Evolutionary conservation across 108 stramenopile genomes (phyloP).

Genomic region (Aureococcus anophagefferens): DNA sequence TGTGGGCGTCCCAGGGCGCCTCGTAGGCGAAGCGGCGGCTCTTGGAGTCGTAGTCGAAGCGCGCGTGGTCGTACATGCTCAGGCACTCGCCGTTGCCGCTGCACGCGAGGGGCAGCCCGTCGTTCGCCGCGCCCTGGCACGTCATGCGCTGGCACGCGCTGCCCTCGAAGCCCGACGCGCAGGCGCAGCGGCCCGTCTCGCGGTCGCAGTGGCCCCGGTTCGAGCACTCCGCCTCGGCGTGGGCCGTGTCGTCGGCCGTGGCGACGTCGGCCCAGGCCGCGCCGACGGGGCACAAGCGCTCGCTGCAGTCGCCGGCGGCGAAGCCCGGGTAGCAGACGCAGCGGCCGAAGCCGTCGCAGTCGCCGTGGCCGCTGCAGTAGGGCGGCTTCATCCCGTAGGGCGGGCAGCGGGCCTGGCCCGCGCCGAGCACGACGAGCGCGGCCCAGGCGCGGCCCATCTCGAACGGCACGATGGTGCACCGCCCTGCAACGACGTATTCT

Average conservation of each 20-base stretch:
- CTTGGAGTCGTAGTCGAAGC: constrained; percentile 13
- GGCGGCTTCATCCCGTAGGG: background rate
- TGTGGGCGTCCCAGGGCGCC: constrained; percentile 38
- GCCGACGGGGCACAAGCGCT: constrained; percentile 24
- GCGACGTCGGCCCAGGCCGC: constrained; percentile 39
- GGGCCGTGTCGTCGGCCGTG: constrained; percentile 30
- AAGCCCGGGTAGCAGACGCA: constrained; percentile 46
- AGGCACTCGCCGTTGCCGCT: constrained; percentile 41
- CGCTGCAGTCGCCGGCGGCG: constrained; percentile 40
- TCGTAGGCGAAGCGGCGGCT: constrained; percentile 12
- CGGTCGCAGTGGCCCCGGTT: constrained; percentile 43
- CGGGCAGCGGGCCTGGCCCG: background rate
- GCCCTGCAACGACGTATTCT: no score
- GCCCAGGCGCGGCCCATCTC: no score
- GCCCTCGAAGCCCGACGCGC: constrained; percentile 40
- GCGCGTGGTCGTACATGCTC: constrained; percentile 30
- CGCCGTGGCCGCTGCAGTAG: constrained; percentile 28
- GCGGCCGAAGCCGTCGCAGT: constrained; percentile 16
- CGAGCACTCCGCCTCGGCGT: constrained; percentile 36
- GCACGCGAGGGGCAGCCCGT: background rate
- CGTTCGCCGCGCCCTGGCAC: constrained; percentile 11
- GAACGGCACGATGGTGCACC: no score
- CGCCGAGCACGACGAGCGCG: no score
- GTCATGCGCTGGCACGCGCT: constrained; percentile 29
- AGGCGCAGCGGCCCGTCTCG: constrained; percentile 30